These are phyloP conservation scores for Xylaria sp. DNA, from an alignment of 2,329 filamentous ascomycete genomes.

Conservation along the genomic window DNA sequence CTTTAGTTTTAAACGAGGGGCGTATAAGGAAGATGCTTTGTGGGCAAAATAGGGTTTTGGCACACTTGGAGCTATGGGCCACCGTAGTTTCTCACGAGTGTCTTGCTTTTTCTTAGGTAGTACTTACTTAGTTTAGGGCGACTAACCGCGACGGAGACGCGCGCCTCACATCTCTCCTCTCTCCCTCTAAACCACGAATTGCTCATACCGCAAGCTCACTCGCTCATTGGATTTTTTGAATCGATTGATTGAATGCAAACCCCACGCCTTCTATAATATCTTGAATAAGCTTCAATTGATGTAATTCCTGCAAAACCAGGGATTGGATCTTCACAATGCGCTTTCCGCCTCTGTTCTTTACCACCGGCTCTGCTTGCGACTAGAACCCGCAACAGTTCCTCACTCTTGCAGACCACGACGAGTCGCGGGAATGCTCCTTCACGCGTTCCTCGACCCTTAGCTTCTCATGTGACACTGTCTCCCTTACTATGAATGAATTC, in stretches of 20 bases:
- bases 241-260: background rate
- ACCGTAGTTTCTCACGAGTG: no score
- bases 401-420: conserved; percentile 28
- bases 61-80: no score
- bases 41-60: no score
- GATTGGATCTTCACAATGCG: conserved; percentile 40
- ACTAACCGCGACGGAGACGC: conserved; percentile 33
- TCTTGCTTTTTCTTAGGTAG: no score
- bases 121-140: background rate
- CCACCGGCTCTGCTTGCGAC: conserved; percentile 38
- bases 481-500: conserved; percentile 33
- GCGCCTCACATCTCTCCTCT: conserved; percentile 14
- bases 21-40: no score
- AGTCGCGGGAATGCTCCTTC: conserved; percentile 38
- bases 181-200: conserved; percentile 17
- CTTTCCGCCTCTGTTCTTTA: conserved; percentile 37
- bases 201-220: background rate
- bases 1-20: no score
- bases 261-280: background rate
- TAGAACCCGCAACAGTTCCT: conserved; percentile 41
- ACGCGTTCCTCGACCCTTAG: conserved; percentile 32
- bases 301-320: background rate
- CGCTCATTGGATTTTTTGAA: background rate
- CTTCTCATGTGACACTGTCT: conserved; percentile 37
- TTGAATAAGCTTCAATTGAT: conserved; percentile 14